Base-by-base conservation (phyloP, 148 eudicot genomes). In the Rhododendron kiyosumense region DNA sequence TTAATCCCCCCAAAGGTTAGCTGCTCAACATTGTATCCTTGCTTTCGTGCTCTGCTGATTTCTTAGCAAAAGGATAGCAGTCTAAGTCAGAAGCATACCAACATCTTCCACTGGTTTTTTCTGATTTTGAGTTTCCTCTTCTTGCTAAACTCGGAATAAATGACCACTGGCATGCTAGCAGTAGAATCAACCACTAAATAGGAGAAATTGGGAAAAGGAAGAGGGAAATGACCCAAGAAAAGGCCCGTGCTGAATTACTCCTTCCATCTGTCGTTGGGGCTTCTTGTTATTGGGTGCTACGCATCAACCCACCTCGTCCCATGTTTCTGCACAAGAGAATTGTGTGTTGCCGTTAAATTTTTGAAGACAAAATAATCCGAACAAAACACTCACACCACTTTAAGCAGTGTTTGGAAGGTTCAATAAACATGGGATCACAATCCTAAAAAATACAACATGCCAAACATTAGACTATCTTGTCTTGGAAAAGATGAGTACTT, bases 261-360 rank as follows among this genome's bases (percentile, higher is more conserved):
- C 83, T 84, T 86, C 38, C 86, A 86, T 87, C 87, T 85, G 89
- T 80, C 32, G 57, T 17, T 67, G 28, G 51, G 75, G 85, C 88
- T 87, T 83, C 87, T 79, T 63, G 93, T 89, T 90, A 96, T 91
- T 95, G 96, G 82, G 93, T 91, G 93, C 93, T 91, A 81, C 99
- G 96, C 52, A 93, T 94, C 88, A 93, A 86, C 84, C 95, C 99
- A 10, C 93, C 92, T 73, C 99, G 94, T 78, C 90, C 83, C 79
- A 86, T 84, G 88, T 88, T 90, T 93, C 99, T 96, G 99, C 92
- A 92, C 49, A 86, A 7, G 85, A 26, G 24, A 79, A 63, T 6
- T 22, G 10, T 10, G 28, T 49, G 41, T 10, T n/a, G 26, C 12
- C 7, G 15, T 14, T 51, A 10, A 4, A 17, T 18, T 79, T 49